These are phyloP conservation scores for Paecilomyces sp. DNA, from an alignment of 2,329 filamentous ascomycete species.

Conservation along the genomic window DNA sequence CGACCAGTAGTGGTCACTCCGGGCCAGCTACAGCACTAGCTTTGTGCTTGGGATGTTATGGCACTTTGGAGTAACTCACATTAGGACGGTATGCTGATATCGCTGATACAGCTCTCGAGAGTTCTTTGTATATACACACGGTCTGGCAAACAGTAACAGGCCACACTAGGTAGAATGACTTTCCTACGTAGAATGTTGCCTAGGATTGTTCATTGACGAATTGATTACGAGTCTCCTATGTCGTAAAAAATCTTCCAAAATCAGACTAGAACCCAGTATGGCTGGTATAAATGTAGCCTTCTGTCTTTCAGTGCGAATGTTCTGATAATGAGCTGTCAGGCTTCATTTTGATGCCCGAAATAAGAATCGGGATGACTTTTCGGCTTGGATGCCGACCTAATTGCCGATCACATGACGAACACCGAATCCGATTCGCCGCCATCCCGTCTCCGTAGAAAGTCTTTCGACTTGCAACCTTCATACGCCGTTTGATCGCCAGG, in stretches of 20 bases:
- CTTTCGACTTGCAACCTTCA: not conserved
- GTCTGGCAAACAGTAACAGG: not conserved
- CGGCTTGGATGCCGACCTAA: not conserved
- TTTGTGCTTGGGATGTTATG: not conserved
- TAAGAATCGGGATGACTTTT: not conserved
- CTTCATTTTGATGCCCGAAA: not conserved
- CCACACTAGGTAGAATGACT: not conserved
- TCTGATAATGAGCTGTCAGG: not conserved
- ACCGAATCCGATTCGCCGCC: not conserved
- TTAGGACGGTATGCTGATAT: not conserved
- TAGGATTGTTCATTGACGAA: not conserved
- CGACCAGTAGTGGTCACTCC: not conserved
- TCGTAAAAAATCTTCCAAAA: not conserved
- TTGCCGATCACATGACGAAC: not conserved
- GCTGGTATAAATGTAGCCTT: not conserved
- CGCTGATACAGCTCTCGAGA: not conserved
- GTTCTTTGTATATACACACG: not conserved
- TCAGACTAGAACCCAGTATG: not conserved
- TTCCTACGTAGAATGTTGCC: not conserved
- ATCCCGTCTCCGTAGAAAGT: not conserved
- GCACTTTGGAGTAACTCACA: not conserved
- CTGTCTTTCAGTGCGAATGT: not conserved
- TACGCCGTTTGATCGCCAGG: not conserved
- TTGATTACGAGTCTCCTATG: not conserved
- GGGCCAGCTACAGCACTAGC: not conserved